Base-by-base conservation (phyloP, 805 yeast species). In the Pichia insulana region DNA sequence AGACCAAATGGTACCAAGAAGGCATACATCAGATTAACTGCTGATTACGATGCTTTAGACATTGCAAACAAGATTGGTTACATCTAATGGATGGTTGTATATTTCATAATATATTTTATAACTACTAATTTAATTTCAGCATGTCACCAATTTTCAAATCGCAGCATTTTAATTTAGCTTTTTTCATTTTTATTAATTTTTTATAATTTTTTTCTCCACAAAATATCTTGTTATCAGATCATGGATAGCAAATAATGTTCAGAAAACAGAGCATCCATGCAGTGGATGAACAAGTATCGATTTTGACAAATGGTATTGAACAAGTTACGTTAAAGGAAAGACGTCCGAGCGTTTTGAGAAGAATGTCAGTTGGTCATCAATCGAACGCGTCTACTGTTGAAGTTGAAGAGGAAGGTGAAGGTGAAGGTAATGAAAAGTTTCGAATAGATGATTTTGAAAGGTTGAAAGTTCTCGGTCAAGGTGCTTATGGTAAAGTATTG, bases 1-100 rank as follows among this genome's bases (percentile, higher is more conserved):
- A 87, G 95, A 78, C 97, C 98, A 70, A 89, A 92, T 74, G 98
- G 98, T 73, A 84, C 97, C 78, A 92, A 92, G 87, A 92, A 92
- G 83, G 98, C 98, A 69, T 92, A 83, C 81, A 90, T 92, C 69
- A 87, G 95, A 79, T 84, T 92, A 71, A 87, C 97, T 67, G 90
- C 96, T 70, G 98, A 92, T 74, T 84, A 81, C 80, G 98, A 92
- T 76, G 97, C 97, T 72, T 84, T 92, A 70, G 98, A 92, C 72
- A 88, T 92, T 72, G 98, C 98, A 70, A 89, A 89, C 95, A 87
- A 92, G 78, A 92, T 90, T 69, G 98, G 98, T 76, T 89, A 88
- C 94, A 83, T 90, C 73, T 90, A 79, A 84, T 44, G 37, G 41
- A 30, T 41, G 35, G 12, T 15, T 41, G 37, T 36, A 12, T 36